Conservation (phyloP, 352 stramenopile species). For the Pseudoperonospora humuli region DNA sequence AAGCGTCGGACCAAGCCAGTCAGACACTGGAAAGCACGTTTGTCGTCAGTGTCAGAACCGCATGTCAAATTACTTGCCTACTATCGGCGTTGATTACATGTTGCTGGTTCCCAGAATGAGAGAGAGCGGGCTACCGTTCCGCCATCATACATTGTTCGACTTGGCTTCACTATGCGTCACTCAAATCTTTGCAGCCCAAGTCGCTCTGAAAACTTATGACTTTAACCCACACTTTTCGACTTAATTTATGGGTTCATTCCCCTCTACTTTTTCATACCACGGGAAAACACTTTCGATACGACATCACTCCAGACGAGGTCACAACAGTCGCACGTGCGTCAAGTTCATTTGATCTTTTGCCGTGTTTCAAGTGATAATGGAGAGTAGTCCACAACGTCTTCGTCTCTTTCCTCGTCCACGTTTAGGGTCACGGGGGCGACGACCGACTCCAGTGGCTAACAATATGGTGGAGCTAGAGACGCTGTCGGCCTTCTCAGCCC, state of each 20-base stretch:
- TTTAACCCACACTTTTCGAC: no score
- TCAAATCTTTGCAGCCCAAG: no score
- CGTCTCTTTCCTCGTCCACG: conserved; percentile 17
- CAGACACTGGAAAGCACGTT: no score
- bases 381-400: conserved; percentile 3
- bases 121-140: no score
- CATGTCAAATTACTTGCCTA: no score
- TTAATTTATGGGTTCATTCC: not conserved
- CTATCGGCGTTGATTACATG: no score
- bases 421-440: conserved; percentile 3
- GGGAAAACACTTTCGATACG: not conserved
- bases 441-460: conserved; percentile 1
- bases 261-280: not conserved
- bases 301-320: not conserved
- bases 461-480: conserved; percentile 30
- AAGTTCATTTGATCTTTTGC: conserved; percentile 3
- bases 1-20: no score
- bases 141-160: not conserved
- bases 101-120: no score
- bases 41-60: no score
- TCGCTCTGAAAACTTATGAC: no score
- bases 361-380: conserved; percentile 1
- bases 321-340: conserved; percentile 1
- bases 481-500: conserved; percentile 19
- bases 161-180: conserved; percentile 4